Evolutionary conservation across 208 protist genomes (phyloP), one percentile per base, ranked within the genome.

Genomic region (Trypanosoma avium): DNA sequence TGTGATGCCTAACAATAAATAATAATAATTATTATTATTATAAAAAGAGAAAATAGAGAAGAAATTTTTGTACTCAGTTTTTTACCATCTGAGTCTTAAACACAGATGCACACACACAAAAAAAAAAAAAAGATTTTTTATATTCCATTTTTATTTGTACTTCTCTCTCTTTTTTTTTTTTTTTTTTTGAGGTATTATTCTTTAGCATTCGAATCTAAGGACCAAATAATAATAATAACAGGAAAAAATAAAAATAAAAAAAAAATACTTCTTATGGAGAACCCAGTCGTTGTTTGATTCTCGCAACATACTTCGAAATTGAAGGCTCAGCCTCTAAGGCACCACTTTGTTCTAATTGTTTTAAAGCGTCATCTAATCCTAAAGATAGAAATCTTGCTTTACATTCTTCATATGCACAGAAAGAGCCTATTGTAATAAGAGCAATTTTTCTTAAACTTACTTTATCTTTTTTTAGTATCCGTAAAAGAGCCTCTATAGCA

Each of bases 341-440:
- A 33, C 71, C 57, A 46, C 82, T 71, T 33, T 79, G 61, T 52
- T 88, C 78, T 10, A 94, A 50, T 19, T 90, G 68, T 10, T 42
- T 60, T 32, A 96, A 84, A 40, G 80, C 70, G 48, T 77, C 61
- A 30, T 65, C 57, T 30, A 96, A 60, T 5, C 84, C 79, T 29
- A 86, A 60, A 27, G 56, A 30, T 26, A 91, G 33, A 62, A 97
- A 86, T 24, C 71, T 74, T 15, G 54, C 56, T 19, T 79, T 69
- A 49, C 93, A 97, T 13, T 94, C 61, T 8, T 93, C 74, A 63
- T 96, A 95, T n/a, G 59, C 45, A 61, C 88, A 97, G 47, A 97
- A 96, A 13, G 94, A 92, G 49, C 88, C 93, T 30, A 98, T 76
- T 1, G 93, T 93, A 27, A 97, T 87, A 29, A 97, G 68, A 8